Evolutionary conservation across 352 stramenopile species (phyloP).

Genomic region (Phytopythium delawarense): DNA sequence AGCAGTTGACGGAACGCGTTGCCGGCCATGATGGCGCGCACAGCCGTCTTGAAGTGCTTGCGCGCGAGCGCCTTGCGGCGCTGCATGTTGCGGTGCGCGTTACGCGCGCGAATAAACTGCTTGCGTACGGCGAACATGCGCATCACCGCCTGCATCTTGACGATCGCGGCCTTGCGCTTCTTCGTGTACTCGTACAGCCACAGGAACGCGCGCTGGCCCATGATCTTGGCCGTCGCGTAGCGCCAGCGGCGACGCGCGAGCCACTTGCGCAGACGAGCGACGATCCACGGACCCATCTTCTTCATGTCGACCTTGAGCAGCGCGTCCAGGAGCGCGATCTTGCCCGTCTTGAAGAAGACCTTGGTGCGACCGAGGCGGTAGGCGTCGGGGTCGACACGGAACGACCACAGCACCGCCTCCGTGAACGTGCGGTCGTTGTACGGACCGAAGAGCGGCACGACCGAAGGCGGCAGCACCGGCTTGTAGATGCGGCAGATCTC

Average conservation of each 20-base stretch:
- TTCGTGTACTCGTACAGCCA: constrained; percentile 73
- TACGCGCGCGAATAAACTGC: constrained; percentile 71
- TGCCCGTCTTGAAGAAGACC: constrained; percentile 91
- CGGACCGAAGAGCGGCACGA: constrained; percentile 73
- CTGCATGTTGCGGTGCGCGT: constrained; percentile 56
- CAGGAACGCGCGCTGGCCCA: constrained; percentile 78
- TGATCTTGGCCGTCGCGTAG: constrained; percentile 82
- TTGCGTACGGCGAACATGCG: constrained; percentile 86
- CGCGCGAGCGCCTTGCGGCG: constrained; percentile 60
- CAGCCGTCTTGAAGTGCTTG: constrained; percentile 70
- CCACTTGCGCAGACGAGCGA: constrained; percentile 80
- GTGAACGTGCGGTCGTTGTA: constrained; percentile 88
- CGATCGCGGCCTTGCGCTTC: constrained; percentile 64
- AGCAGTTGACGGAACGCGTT: constrained; percentile 75
- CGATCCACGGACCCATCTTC: constrained; percentile 87
- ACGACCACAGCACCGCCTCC: constrained; percentile 87
- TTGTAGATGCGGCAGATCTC: constrained; percentile 89
- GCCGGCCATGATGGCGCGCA: constrained; percentile 53
- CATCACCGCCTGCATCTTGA: constrained; percentile 84
- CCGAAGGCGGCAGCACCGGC: constrained; percentile 60
- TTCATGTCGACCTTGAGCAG: constrained; percentile 88
- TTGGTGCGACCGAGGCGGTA: constrained; percentile 88
- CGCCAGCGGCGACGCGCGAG: constrained; percentile 79
- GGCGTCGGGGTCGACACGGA: constrained; percentile 80
- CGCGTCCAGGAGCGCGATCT: constrained; percentile 85